Evolutionary conservation across 805 yeast species (phyloP).

Genomic region (Yueomyces sinensis): DNA sequence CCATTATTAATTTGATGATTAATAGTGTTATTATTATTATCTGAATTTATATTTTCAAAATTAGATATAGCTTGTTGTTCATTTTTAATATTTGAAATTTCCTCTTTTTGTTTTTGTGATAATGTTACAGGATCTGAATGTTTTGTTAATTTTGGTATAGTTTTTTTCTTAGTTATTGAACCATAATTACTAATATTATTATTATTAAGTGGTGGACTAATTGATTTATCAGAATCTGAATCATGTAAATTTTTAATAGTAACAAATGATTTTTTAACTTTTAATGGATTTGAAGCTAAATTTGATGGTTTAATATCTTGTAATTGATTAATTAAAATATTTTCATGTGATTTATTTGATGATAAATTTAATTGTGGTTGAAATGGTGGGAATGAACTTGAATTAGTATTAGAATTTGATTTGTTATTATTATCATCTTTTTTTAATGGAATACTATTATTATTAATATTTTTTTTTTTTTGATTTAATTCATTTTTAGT

Average conservation of each 20-base stretch:
- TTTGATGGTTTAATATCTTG: slow-evolving; percentile 26
- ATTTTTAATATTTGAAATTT: too few species aligned
- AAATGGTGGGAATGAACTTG: neutral
- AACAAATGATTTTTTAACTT: slow-evolving; percentile 50
- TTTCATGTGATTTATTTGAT: neutral
- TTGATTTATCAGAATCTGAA: slow-evolving; percentile 16
- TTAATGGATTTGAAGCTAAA: slow-evolving; percentile 57
- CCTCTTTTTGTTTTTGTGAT: slow-evolving; percentile 5
- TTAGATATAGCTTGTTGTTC: too few species aligned
- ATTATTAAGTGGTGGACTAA: neutral
- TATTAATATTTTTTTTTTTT: neutral
- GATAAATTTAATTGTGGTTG: neutral
- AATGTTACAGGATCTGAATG: slow-evolving; percentile 3
- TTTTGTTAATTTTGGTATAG: neutral
- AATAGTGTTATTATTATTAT: too few species aligned
- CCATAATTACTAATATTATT: neutral
- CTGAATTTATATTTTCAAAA: neutral
- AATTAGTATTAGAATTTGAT: neutral
- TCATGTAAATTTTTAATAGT: slow-evolving; percentile 35
- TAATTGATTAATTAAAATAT: neutral
- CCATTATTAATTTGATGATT: too few species aligned
- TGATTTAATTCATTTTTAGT: neutral
- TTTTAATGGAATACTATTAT: neutral
- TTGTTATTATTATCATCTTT: too few species aligned
- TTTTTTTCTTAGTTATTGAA: neutral